phyloP scores from a whole-genome alignment of 202 grass and related monocot species.

The Dendrocalamus latiflorus region DNA sequence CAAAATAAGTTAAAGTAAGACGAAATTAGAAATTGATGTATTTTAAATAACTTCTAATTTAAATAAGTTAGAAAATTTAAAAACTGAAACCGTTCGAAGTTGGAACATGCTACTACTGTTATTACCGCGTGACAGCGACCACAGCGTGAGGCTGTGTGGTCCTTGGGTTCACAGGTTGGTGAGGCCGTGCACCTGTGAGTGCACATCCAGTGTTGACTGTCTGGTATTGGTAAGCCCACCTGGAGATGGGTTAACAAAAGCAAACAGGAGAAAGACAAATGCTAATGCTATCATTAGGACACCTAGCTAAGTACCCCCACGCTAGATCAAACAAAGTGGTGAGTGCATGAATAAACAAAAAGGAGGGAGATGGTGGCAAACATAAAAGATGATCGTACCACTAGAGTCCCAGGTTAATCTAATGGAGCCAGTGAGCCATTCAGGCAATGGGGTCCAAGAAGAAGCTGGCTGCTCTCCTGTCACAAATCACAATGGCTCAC shows the following conservation, averaged over 20 bases:
- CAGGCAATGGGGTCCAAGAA: slow-evolving; percentile 5
- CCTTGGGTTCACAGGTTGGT: not conserved
- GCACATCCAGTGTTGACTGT: not conserved
- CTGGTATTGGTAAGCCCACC: not conserved
- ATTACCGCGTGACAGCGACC: not conserved
- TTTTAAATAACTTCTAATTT: no score
- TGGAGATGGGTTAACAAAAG: not conserved
- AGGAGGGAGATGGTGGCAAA: not conserved
- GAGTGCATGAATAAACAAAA: not conserved
- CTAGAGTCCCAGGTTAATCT: not conserved
- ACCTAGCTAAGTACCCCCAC: not conserved
- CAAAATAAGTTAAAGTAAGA: no score
- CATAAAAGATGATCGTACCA: slow-evolving; percentile 22
- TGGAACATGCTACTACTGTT: no score
- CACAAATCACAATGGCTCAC: not conserved
- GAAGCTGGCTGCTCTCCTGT: not conserved
- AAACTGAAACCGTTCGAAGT: no score
- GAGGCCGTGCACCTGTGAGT: no score
- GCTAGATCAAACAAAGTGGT: slow-evolving; percentile 3
- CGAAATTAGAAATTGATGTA: no score
- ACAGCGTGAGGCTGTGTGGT: not conserved
- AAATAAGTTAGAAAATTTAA: no score
- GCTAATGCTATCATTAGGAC: not conserved
- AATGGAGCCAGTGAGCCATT: not conserved
- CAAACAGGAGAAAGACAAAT: not conserved